A percentile compares a stretch with the other conserved stretches of the same genome.
Evolutionary conservation across 176 grass and related monocot genomes (phyloP).

Genomic region (Avena eriantha): DNA sequence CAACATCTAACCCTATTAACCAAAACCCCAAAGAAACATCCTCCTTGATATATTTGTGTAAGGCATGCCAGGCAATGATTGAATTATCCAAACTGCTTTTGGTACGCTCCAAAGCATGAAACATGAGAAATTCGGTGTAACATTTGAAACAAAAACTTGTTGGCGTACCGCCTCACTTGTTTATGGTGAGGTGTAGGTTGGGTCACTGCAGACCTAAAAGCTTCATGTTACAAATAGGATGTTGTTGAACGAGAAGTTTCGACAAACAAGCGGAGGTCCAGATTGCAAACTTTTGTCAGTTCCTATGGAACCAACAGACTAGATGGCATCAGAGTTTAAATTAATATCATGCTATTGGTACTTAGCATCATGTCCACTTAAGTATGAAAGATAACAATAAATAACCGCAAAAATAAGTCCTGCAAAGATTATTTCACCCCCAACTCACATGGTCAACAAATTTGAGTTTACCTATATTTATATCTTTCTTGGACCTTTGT

Average conservation of each 20-base stretch:
- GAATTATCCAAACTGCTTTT: too few relatives aligned
- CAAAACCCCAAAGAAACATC: constrained; percentile 88
- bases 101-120: too few relatives aligned
- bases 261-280: not conserved
- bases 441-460: not conserved
- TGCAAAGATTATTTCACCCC: not conserved
- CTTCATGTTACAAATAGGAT: constrained; percentile 12
- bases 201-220: constrained; percentile 54
- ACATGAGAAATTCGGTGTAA: not conserved
- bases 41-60: constrained; percentile 82
- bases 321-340: not conserved
- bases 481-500: too few relatives aligned
- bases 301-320: not conserved
- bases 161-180: constrained; percentile 50
- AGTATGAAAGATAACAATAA: not conserved
- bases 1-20: constrained; percentile 82
- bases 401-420: not conserved
- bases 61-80: constrained; percentile 59
- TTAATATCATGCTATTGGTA: not conserved
- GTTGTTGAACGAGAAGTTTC: not conserved
- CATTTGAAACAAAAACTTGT: not conserved
- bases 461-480: constrained; percentile 47
- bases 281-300: not conserved
- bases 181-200: constrained; percentile 67
- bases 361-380: not conserved